phyloP scores from a whole-genome alignment of 148 eudicot species.

The Chenopodium formosanum region DNA sequence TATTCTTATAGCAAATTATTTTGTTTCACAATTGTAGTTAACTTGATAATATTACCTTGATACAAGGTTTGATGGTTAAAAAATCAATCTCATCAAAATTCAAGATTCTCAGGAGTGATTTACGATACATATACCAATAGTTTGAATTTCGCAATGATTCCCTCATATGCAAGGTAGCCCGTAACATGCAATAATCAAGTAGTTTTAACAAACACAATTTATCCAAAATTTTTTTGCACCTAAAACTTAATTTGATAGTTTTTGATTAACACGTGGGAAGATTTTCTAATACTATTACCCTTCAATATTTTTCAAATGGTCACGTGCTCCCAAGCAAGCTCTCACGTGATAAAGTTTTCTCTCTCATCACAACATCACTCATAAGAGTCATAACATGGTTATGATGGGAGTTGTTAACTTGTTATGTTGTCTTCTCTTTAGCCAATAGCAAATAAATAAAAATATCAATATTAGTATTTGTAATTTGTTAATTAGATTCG shows the following conservation, averaged over 20 bases:
- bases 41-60: no score
- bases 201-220: conserved; percentile 7
- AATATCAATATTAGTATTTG: conserved; percentile 12
- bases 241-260: background rate
- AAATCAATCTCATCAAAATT: background rate
- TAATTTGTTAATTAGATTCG: conserved; percentile 16
- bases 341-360: conserved; percentile 15
- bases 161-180: conserved; percentile 7
- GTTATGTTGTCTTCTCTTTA: conserved; percentile 23
- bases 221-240: background rate
- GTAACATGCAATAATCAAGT: conserved; percentile 15
- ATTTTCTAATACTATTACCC: background rate
- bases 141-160: conserved; percentile 10
- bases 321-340: conserved; percentile 19
- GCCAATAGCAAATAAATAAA: background rate
- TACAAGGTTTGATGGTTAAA: no score
- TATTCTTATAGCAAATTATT: no score
- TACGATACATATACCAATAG: background rate
- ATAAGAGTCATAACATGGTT: background rate
- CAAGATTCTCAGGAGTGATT: background rate
- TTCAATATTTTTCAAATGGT: background rate
- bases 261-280: conserved; percentile 19
- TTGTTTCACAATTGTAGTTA: no score
- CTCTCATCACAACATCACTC: background rate
- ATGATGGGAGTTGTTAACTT: conserved; percentile 24